Conservation (phyloP, 441 rosid genomes). For the Erodium chrysanthum region DNA sequence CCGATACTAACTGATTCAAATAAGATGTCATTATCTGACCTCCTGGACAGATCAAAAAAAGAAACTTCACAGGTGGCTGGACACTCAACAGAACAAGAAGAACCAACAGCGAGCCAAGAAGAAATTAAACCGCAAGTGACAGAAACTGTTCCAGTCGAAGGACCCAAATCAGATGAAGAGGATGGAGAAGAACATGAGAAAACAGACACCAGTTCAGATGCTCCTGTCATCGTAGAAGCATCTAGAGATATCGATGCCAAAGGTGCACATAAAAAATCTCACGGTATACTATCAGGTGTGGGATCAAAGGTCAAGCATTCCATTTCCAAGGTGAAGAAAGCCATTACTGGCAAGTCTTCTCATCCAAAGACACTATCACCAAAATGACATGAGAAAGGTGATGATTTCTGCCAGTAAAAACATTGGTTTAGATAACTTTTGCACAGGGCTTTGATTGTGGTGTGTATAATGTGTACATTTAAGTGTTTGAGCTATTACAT, state of each 20-base stretch:
- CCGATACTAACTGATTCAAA: neutral
- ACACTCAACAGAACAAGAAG: conserved; percentile 21
- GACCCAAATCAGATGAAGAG: conserved; percentile 35
- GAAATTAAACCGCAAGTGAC: conserved; percentile 21
- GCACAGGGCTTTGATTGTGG: conserved; percentile 13
- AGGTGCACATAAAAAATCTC: conserved; percentile 58
- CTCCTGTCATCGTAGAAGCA: conserved; percentile 53
- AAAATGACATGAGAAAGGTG: conserved; percentile 21
- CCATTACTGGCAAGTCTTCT: conserved; percentile 71
- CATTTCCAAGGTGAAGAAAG: conserved; percentile 85
- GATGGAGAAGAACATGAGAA: conserved; percentile 43
- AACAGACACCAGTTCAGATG: conserved; percentile 48
- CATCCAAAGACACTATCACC: conserved; percentile 52
- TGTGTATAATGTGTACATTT: conserved; percentile 14
- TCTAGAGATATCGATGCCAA: conserved; percentile 45
- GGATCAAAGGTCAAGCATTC: conserved; percentile 89
- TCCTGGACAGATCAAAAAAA: conserved; percentile 12
- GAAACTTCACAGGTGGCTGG: conserved; percentile 15
- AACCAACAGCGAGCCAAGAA: conserved; percentile 19
- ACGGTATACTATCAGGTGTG: conserved; percentile 66
- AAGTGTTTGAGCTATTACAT: conserved; percentile 7
- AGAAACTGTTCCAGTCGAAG: conserved; percentile 26
- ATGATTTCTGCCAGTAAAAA: neutral
- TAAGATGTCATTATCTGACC: conserved; percentile 13
- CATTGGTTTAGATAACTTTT: neutral